Evolutionary conservation across 352 stramenopile genomes (phyloP), one percentile per base, ranked within the genome.

Genomic region (Phytophthora citrophthora): DNA sequence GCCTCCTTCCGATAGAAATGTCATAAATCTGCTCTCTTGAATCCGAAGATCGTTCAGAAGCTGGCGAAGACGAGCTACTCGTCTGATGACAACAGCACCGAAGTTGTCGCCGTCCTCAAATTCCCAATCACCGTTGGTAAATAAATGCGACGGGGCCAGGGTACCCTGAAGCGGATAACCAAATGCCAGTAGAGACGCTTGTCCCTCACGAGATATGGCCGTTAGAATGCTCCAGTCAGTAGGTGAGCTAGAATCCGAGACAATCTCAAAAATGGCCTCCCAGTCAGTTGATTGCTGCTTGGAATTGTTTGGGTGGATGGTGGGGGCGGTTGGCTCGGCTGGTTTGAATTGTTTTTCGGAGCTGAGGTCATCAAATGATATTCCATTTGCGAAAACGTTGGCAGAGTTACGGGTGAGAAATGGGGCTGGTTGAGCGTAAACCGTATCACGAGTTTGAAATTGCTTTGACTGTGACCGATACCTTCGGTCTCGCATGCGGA

Each of bases 401-500:
- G 38, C 38, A 18, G 24, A 34, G n/a, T 3, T 46, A 38, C 40
- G 29, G 15, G 24, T 6, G 15, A 2, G 16, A 47, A 47, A 53
- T 46, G 47, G 26, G 10, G 41, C 20, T 2, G 54, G 18, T 48
- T 20, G 24, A 41, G 41, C 24, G 27, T 52, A 20, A 48, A 63
- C 50, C 12, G 63, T 31, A 26, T 62, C 59, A 44, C 24, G 62
- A 29, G 54, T 36, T 41, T 44, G 57, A 27, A 60, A 27, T 24
- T 63, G 55, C 18, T 43, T 49, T 38, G 40, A 27, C 23, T 50
- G 46, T 15, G 48, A 48, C 43, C 71, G 60, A 64, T 72, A 70
- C 13, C 78, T 63, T 47, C 80, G 76, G n/a, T 85, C 61, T 15
- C 82, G 80, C 54, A 91, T 60, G n/a, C 77, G 65, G 15, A 89